A percentile compares a stretch with the other conserved stretches of the same genome.
These are phyloP conservation scores for Candida caryicola DNA, from an alignment of 805 yeast genomes.

Conservation along the genomic window DNA sequence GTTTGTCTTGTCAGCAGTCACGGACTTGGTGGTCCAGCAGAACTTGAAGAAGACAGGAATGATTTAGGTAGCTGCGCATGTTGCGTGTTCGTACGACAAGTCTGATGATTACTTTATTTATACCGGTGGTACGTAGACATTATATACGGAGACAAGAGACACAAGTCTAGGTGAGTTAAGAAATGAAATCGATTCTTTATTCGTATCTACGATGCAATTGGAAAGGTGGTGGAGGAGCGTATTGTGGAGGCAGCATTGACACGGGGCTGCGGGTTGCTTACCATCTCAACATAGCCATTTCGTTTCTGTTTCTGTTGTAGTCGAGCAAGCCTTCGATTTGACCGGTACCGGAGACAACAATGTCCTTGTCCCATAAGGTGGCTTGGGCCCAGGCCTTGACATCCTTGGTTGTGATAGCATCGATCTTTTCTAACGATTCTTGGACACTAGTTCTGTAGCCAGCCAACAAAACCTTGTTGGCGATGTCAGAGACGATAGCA, in stretches of 20 bases:
- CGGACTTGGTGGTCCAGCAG: slow-evolving; percentile 85
- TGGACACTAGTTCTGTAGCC: slow-evolving; percentile 62
- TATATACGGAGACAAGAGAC: neutral
- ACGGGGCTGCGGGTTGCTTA: slow-evolving; percentile 22
- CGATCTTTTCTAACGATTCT: slow-evolving; percentile 61
- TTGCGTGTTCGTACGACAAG: no score
- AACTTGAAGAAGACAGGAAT: slow-evolving; percentile 78
- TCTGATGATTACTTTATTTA: neutral
- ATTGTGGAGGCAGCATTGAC: no score
- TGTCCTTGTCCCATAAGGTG: slow-evolving; percentile 78
- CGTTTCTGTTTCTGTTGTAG: slow-evolving; percentile 83
- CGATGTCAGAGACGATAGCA: slow-evolving; percentile 56
- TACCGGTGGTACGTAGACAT: neutral
- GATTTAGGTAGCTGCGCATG: slow-evolving; percentile 36
- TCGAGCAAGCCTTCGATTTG: slow-evolving; percentile 82
- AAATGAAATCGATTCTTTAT: neutral
- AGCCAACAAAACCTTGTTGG: slow-evolving; percentile 53
- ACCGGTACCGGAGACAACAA: slow-evolving; percentile 81
- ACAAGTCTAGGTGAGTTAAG: neutral
- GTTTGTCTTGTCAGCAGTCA: slow-evolving; percentile 87
- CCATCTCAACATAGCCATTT: slow-evolving; percentile 84
- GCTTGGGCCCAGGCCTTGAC: slow-evolving; percentile 72
- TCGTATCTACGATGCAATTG: neutral
- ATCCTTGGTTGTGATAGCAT: slow-evolving; percentile 57
- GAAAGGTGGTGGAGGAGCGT: neutral